phyloP scores from a whole-genome alignment of 768 basidiomycete species.

The Mycena maculata region DNA sequence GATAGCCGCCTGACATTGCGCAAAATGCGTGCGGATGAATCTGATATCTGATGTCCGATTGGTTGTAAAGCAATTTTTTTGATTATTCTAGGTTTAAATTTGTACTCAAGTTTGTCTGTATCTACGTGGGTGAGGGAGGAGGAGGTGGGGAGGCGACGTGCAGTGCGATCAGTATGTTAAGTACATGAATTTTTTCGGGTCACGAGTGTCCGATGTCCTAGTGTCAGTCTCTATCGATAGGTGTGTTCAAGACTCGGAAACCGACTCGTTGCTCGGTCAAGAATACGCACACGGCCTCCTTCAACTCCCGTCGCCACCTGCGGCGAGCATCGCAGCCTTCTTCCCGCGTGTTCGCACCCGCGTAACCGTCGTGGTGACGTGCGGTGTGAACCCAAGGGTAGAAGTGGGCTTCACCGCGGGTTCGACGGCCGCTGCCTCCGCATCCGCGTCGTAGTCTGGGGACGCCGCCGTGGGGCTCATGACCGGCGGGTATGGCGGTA shows the following conservation, averaged over 20 bases:
- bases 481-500: constrained; percentile 14
- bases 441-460: constrained; percentile 28
- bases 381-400: constrained; percentile 26
- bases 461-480: constrained; percentile 11
- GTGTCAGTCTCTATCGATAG: too few species aligned
- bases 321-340: constrained; percentile 23
- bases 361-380: constrained; percentile 1
- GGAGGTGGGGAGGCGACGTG: constrained; percentile 26
- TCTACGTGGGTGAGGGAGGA: constrained; percentile 14
- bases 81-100: constrained; percentile 10
- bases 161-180: constrained; percentile 1
- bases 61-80: too few species aligned
- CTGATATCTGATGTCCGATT: too few species aligned
- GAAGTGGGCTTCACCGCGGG: constrained; percentile 4
- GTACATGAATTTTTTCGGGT: neutral
- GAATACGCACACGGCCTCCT: neutral
- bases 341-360: constrained; percentile 27
- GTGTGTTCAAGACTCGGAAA: too few species aligned
- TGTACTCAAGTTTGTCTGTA: neutral
- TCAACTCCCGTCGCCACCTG: constrained; percentile 10
- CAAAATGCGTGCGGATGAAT: too few species aligned
- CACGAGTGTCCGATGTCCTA: too few species aligned
- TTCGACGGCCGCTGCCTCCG: constrained; percentile 38
- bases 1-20: too few species aligned
- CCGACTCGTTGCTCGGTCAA: constrained; percentile 10